A percentile compares a stretch with the other conserved stretches of the same genome.
Evolutionary conservation across 2,329 filamentous ascomycete species (phyloP).

Genomic region (Monosporascus sp.): DNA sequence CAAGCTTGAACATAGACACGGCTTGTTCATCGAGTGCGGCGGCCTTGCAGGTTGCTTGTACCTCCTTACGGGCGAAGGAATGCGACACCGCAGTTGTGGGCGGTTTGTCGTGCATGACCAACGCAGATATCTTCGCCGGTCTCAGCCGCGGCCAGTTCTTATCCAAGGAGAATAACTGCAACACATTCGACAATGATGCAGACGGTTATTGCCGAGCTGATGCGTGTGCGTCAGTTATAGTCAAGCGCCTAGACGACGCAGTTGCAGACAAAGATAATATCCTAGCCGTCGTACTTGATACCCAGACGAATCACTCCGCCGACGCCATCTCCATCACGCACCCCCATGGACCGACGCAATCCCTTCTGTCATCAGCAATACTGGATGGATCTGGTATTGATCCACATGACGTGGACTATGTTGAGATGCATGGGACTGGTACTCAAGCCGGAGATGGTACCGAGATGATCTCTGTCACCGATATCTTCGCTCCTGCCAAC

Average conservation of each 20-base stretch:
- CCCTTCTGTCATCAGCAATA: slow-evolving; percentile 63
- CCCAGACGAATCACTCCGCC: slow-evolving; percentile 75
- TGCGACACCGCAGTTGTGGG: slow-evolving; percentile 78
- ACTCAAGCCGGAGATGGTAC: slow-evolving; percentile 79
- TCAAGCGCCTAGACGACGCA: slow-evolving; percentile 78
- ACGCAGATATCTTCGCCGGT: slow-evolving; percentile 74
- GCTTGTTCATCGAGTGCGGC: slow-evolving; percentile 35
- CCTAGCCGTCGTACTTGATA: slow-evolving; percentile 69
- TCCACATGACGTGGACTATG: slow-evolving; percentile 71
- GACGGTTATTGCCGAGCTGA: slow-evolving; percentile 82
- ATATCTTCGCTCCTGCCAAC: slow-evolving; percentile 42
- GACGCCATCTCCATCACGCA: slow-evolving; percentile 79
- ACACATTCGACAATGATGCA: slow-evolving; percentile 74
- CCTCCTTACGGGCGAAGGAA: slow-evolving; percentile 67
- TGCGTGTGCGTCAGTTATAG: slow-evolving; percentile 65
- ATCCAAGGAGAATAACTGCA: slow-evolving; percentile 69
- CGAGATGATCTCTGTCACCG: slow-evolving; percentile 73
- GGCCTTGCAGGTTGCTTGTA: slow-evolving; percentile 47
- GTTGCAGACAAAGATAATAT: slow-evolving; percentile 70
- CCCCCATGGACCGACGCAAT: slow-evolving; percentile 72
- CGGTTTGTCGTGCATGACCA: slow-evolving; percentile 72
- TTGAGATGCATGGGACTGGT: slow-evolving; percentile 87
- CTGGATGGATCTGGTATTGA: slow-evolving; percentile 69
- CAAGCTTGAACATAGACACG: slow-evolving; percentile 33
- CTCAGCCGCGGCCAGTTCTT: slow-evolving; percentile 73